A percentile compares a stretch with the other conserved stretches of the same genome.
phyloP scores from a whole-genome alignment of 208 protist species.

The Tritrichomonas foetus region DNA sequence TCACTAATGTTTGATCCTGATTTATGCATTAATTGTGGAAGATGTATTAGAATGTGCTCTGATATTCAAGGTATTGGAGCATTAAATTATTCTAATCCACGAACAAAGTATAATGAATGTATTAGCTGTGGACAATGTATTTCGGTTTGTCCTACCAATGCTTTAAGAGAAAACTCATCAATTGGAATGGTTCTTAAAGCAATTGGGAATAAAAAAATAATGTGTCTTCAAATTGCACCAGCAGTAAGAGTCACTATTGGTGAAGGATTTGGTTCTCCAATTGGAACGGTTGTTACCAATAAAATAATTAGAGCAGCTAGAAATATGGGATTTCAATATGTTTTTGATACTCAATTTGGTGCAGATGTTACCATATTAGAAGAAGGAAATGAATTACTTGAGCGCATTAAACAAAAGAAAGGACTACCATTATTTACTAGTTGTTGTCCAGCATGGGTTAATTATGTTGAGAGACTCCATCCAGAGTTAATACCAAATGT shows the following conservation, averaged over 20 bases:
- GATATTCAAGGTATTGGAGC: neutral
- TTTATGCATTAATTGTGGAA: neutral
- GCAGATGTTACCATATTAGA: conserved; percentile 60
- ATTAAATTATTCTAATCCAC: neutral
- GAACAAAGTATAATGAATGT: conserved; percentile 49
- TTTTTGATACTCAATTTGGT: conserved; percentile 58
- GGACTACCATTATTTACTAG: conserved; percentile 55
- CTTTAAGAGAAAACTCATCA: conserved; percentile 48
- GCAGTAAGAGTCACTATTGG: conserved; percentile 51
- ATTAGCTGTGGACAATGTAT: conserved; percentile 62
- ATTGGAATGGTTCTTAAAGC: conserved; percentile 41
- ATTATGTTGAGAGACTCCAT: conserved; percentile 45
- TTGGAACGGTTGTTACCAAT: conserved; percentile 46
- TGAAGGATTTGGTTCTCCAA: conserved; percentile 49
- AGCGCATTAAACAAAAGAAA: too few species aligned
- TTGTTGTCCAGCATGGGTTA: conserved; percentile 59
- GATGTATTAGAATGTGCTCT: conserved; percentile 9
- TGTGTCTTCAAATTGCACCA: conserved; percentile 54
- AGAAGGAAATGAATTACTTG: conserved; percentile 54
- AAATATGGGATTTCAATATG: conserved; percentile 55
- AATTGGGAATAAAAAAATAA: conserved; percentile 38
- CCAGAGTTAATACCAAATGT: conserved; percentile 13
- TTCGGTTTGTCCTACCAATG: conserved; percentile 53
- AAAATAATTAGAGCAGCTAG: conserved; percentile 50
- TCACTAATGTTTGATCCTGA: neutral